phyloP scores from a whole-genome alignment of 1,139 yeast species.

The Geotrichum macrosporum region DNA sequence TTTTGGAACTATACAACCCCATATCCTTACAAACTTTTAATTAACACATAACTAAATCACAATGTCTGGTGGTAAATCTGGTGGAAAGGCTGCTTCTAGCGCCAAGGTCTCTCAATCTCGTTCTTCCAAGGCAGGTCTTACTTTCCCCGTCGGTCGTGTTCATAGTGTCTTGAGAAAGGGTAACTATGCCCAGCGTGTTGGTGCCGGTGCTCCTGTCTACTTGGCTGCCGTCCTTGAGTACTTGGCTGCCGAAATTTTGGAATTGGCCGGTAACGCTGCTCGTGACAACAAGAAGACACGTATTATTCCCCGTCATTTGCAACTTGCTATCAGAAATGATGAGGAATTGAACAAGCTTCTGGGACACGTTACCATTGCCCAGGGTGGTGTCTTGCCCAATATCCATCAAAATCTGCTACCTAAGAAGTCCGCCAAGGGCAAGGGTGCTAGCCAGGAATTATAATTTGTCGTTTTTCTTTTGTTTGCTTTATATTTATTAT shows the following conservation, averaged over 20 bases:
- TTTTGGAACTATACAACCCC: no score
- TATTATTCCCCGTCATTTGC: slow-evolving; percentile 97
- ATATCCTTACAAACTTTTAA: no score
- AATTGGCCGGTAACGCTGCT: slow-evolving; percentile 98
- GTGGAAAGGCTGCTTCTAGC: slow-evolving; percentile 87
- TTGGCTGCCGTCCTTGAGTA: slow-evolving; percentile 95
- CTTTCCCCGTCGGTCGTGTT: slow-evolving; percentile 99
- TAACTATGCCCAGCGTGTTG: slow-evolving; percentile 98
- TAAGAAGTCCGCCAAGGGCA: slow-evolving; percentile 22
- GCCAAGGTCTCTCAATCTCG: slow-evolving; percentile 96
- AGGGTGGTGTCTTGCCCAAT: slow-evolving; percentile 98
- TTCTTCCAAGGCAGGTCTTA: slow-evolving; percentile 97
- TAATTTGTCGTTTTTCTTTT: slow-evolving; percentile 12
- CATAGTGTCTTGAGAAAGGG: slow-evolving; percentile 97
- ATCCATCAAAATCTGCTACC: slow-evolving; percentile 73
- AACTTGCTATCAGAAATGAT: slow-evolving; percentile 97
- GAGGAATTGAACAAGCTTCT: slow-evolving; percentile 91
- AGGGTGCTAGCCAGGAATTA: slow-evolving; percentile 22
- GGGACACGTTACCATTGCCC: slow-evolving; percentile 93
- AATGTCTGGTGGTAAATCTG: slow-evolving; percentile 97
- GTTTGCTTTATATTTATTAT: slow-evolving; percentile 6
- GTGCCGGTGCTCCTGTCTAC: slow-evolving; percentile 97
- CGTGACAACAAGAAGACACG: slow-evolving; percentile 98
- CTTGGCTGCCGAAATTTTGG: slow-evolving; percentile 94
- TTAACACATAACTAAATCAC: slow-evolving; percentile 26